Base-by-base conservation (phyloP, 768 basidiomycete species). In the Suillus alpinus region DNA sequence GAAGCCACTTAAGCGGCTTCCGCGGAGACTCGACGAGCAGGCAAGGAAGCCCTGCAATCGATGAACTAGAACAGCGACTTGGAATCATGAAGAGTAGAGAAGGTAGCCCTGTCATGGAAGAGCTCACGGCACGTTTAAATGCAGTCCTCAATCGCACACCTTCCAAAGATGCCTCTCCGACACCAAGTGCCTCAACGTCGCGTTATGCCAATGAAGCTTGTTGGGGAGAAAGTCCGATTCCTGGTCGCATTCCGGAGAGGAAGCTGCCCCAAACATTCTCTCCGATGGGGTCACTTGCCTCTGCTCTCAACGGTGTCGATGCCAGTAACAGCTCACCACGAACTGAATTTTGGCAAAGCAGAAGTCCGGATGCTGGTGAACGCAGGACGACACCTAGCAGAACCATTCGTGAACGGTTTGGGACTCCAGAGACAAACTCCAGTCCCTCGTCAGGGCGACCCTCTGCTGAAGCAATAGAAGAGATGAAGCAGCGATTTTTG, bases 401-500 rank as follows among this genome's bases (percentile, higher is more conserved):
- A 32, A 43, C 46, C 40, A 59, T 34, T n/a, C 61, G 56, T 13
- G 16, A 57, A 26, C 64, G 34, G 59, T 60, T 59, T 62, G 70
- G 44, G 34, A 64, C 44, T 56, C 53, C 60, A 61, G 46, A 63
- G 62, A 43, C 62, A 63, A 59, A 72, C 6, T 16, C 41, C 59
- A 3, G 29, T n/a, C 36, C 37, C 23, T 46, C 49, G 4, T 63
- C 56, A 3, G 66, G 62, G 26, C 58, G 69, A 23, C 76, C 80
- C 7, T 80, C 81, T 6, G 68, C 74, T 31, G 83, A 84, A 26
- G 83, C 84, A 2, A 76, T 86, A 50, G 82, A 86, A 68, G 83
- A 86, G 65, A 85, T 88, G 83, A 89, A 87, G 71, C 78, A 73
- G 65, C 76, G 85, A 43, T 82, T 87, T 64, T 70, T 85, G 57